Evolutionary conservation across 352 stramenopile genomes (phyloP).

Genomic region (Globisporangium solare): DNA sequence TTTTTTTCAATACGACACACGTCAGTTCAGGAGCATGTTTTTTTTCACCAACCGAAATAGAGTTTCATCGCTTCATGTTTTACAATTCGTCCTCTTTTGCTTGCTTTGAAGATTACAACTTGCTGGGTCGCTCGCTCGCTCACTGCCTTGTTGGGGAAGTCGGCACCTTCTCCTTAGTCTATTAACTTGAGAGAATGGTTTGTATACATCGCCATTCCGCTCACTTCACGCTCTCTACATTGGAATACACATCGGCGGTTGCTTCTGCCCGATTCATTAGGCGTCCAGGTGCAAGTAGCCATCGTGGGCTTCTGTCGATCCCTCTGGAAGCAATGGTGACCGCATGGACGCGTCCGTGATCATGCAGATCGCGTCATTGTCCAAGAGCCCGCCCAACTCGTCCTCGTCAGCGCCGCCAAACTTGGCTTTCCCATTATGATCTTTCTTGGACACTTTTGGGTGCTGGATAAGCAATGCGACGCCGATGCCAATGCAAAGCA

Average conservation of each 20-base stretch:
- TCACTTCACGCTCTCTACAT: slow-evolving; percentile 1
- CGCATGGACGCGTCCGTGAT: slow-evolving; percentile 63
- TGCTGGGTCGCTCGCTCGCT: too few relatives aligned
- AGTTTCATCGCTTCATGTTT: not conserved
- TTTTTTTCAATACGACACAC: too few relatives aligned
- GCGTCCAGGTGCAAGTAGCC: slow-evolving; percentile 51
- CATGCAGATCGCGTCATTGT: slow-evolving; percentile 50
- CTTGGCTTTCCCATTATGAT: slow-evolving; percentile 7
- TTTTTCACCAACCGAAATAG: too few relatives aligned
- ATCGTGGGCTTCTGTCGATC: slow-evolving; percentile 32
- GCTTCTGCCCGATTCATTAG: not conserved
- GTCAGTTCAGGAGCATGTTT: too few relatives aligned
- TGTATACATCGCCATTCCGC: not conserved
- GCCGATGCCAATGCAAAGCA: slow-evolving; percentile 63
- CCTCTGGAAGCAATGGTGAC: slow-evolving; percentile 46
- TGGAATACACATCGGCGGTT: not conserved
- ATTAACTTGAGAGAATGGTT: too few relatives aligned
- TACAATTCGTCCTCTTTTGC: slow-evolving; percentile 1
- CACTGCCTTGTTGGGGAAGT: not conserved
- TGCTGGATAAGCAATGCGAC: slow-evolving; percentile 75
- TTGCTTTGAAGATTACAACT: too few relatives aligned
- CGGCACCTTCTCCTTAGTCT: too few relatives aligned
- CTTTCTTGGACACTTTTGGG: not conserved
- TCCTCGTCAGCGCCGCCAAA: slow-evolving; percentile 9
- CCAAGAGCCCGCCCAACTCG: slow-evolving; percentile 22